Base-by-base conservation (phyloP, 495 filamentous ascomycete genomes). In the Penicillium lagena region DNA sequence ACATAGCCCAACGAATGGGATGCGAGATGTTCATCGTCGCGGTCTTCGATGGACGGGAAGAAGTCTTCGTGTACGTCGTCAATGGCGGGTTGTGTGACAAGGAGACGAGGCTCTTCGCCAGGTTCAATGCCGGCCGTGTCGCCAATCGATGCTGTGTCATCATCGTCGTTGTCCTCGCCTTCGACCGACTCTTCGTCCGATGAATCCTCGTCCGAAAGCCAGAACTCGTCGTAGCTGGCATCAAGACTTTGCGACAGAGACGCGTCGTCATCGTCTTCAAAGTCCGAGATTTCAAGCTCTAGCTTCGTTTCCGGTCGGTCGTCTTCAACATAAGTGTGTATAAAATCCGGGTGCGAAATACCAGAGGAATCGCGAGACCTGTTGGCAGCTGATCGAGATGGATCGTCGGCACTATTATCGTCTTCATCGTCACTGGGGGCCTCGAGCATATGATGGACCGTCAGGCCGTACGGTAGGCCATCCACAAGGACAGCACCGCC, bases 391-490 rank as follows among this genome's bases (percentile, higher is more conserved):
- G 68, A 73, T 9, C 68, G 59, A 0, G 58, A 45, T 11, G 67
- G 68, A 4, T 40, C 49, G 29, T 60, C 56, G 10, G 48, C 47
- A 29, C 67, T 57, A 29, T 60, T 39, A n/a, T 65, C 56, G 2
- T 59, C 64, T 36, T 82, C 76, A 34, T 80, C 77, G 12, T 82
- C 77, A 27, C 83, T 86, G 5, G 85, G 86, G 12, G 85, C 79
- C 51, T 97, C 91, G 1, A 97, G 75, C 81, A 97, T 87, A 59
- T 97, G 91, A 51, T 97, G 91, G 3, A 96, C 91, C 12, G 86
- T 95, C 83, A 96, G 88, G 7, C 90, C 91, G 57, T 87, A 93
- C 1, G 85, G 79, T 49, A 83, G 78, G 41, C 84, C 80, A 60
- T 96, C 89, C 7, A 96, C 81, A 7, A 93, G 66, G 34, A 97